A percentile compares a stretch with the other conserved stretches of the same genome.
Conservation (phyloP, 2,329 filamentous ascomycete species). For the Leptodontidium sp. region DNA sequence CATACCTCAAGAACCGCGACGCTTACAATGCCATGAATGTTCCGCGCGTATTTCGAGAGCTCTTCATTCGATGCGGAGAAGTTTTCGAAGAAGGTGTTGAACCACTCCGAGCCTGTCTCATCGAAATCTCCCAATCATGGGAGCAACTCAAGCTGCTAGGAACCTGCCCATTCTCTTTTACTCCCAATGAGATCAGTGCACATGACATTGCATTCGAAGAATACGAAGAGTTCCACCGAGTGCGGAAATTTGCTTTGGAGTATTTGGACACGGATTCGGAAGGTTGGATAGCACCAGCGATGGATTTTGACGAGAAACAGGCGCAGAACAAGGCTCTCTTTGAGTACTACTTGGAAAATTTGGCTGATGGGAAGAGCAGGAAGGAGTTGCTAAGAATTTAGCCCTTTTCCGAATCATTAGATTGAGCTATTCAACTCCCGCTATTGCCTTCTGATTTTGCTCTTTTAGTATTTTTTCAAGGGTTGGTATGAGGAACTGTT, state of each 20-base stretch:
- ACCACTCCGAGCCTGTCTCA: conserved; percentile 18
- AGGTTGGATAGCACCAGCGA: not conserved
- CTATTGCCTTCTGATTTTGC: not conserved
- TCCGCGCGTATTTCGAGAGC: conserved; percentile 19
- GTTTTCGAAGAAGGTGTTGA: conserved; percentile 15
- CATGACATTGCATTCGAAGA: conserved; percentile 13
- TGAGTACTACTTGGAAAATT: conserved; percentile 12
- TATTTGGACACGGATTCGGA: conserved; percentile 6
- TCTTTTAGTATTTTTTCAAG: not conserved
- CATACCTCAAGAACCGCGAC: conserved; percentile 16
- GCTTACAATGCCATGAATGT: conserved; percentile 18
- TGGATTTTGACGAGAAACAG: conserved; percentile 12
- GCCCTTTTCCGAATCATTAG: conserved; percentile 11
- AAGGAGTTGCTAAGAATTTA: conserved; percentile 1
- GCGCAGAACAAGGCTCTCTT: conserved; percentile 10
- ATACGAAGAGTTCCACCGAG: conserved; percentile 11
- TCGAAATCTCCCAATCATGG: conserved; percentile 19
- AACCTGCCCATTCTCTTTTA: conserved; percentile 16
- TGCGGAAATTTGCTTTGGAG: conserved; percentile 5
- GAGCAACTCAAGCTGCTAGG: conserved; percentile 18
- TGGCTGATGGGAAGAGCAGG: conserved; percentile 13
- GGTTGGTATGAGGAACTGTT: not conserved
- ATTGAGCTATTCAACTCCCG: conserved; percentile 7
- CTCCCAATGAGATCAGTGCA: conserved; percentile 8
- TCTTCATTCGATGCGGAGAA: conserved; percentile 19